Evolutionary conservation across 352 stramenopile genomes (phyloP), one percentile per base, ranked within the genome.

Genomic region (Phytopythium helicoides): DNA sequence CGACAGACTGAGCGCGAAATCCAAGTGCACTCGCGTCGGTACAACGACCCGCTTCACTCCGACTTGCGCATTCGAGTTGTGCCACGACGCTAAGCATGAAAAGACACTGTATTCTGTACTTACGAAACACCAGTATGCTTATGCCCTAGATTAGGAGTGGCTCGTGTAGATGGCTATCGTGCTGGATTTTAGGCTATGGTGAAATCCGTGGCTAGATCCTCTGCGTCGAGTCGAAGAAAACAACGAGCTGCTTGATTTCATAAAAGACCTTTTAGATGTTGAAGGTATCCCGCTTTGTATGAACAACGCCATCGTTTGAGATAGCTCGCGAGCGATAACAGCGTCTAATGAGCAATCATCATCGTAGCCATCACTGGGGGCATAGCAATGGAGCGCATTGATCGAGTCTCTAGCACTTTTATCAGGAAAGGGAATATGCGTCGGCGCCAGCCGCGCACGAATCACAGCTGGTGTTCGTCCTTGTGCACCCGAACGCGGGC

Each of bases 31-130:
- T 82, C 63, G 36, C 76, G 79, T 48, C 59, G 46, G 37, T 81
- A 86, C 54, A 80, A 84, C 35, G 82, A 90, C 42, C 46, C 50
- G 36, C 47, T 70, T 39, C 78, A 87, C 56, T 83, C 75, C 18
- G 82, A 93, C 54, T 37, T 93, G 22, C 76, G 80, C 53, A 79
- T 93, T 25, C 78, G 81, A 35, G 66, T 86, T 18, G 56, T 76
- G 18, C 69, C 76, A 10, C 64, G 78, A 31, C 44, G 47, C 31
- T 57, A 44, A 39, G 11, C 2, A 36, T 45, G 8, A 23, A 21
- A 23, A 47, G 19, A n/a, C n/a, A n/a, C n/a, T n/a, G n/a, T n/a
- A n/a, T n/a, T n/a, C n/a, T n/a, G n/a, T n/a, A n/a, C n/a, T n/a
- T n/a, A n/a, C n/a, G n/a, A 16, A 35, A 35, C 12, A 33, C 22